Percentiles rank a stretch among this genome's conserved stretches.
These are phyloP conservation scores for Fusarium keratoplasticum DNA, from an alignment of 2,329 filamentous ascomycete species.

Conservation along the genomic window DNA sequence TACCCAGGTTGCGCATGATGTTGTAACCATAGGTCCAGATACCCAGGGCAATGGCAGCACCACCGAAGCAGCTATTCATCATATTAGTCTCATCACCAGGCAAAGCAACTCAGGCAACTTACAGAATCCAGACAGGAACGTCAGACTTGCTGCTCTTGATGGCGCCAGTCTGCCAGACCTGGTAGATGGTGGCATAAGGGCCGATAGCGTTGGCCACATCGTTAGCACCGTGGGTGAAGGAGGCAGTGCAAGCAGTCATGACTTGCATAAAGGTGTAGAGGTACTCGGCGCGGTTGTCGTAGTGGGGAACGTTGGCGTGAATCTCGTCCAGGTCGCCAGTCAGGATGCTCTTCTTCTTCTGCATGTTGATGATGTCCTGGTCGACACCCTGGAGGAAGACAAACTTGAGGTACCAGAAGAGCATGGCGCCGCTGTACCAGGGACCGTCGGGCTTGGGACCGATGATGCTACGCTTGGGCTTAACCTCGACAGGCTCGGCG, in stretches of 20 bases:
- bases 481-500: constrained; percentile 20
- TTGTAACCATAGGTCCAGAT: constrained; percentile 74
- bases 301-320: constrained; percentile 68
- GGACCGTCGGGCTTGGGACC: constrained; percentile 37
- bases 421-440: constrained; percentile 7
- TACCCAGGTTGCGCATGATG: constrained; percentile 73
- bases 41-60: constrained; percentile 64
- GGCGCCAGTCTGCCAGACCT: constrained; percentile 65
- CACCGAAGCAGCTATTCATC: constrained; percentile 56
- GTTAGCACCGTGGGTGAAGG: constrained; percentile 75
- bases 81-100: too few species aligned
- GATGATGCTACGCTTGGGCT: constrained; percentile 31
- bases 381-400: constrained; percentile 41
- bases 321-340: constrained; percentile 65
- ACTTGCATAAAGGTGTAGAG: constrained; percentile 71
- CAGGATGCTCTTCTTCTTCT: constrained; percentile 60
- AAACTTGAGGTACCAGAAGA: constrained; percentile 44
- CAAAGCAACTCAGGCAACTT: too few species aligned
- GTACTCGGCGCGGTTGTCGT: constrained; percentile 68
- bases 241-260: constrained; percentile 71
- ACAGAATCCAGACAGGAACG: constrained; percentile 71
- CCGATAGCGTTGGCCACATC: constrained; percentile 73
- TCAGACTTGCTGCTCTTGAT: constrained; percentile 57
- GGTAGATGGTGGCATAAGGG: constrained; percentile 72
- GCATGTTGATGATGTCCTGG: constrained; percentile 44